Evolutionary conservation across 176 grass and related monocot genomes (phyloP), one percentile per base, ranked within the genome.

Genomic region (Cenchrus americanus): DNA sequence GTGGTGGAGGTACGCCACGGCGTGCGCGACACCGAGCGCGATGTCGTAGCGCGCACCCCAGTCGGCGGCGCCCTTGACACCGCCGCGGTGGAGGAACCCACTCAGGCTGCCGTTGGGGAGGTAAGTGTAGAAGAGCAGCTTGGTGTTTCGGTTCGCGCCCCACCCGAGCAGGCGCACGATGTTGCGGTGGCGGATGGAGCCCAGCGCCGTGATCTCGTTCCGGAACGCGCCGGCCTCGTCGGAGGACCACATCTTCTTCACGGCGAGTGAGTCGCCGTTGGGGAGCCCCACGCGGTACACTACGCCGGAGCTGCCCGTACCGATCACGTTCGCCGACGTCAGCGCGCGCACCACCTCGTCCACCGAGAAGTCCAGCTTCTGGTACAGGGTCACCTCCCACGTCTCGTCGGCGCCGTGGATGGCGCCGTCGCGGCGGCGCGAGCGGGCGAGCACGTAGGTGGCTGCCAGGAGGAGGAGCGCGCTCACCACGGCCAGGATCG

Each of bases 191-290:
- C 95, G 73, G 67, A 97, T 94, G 40, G 92, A 89, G 1, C 95
- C 92, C 74, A 97, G 78, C 49, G 96, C 77, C 30, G 89, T 7
- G 78, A 98, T 98, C 89, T 95, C 96, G 84, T 92, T 98, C 21
- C 85, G 85, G 86, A 95, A 98, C 23, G 91, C 93, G 53, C 89
- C 96, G 52, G 82, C 68, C 66, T 93, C 91, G 60, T 91, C 87
- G 14, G 89, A 76, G n/a, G 96, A 95, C 96, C 96, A 98, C 93
- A 98, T 93, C 87, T 95, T 98, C 86, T 98, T 98, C 47, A 98
- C 93, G 5, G 96, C 96, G 1, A 98, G 49, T 3, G 83, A 55
- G n/a, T 91, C 87, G 17, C 96, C 96, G 62, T 22, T 73, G 0
- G 91, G 89, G 4, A 93, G 88, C 4, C 23, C 79, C 47, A 95